A percentile compares a stretch with the other conserved stretches of the same genome.
phyloP scores from a whole-genome alignment of 2,329 filamentous ascomycete genomes.

The Alternaria sp. region DNA sequence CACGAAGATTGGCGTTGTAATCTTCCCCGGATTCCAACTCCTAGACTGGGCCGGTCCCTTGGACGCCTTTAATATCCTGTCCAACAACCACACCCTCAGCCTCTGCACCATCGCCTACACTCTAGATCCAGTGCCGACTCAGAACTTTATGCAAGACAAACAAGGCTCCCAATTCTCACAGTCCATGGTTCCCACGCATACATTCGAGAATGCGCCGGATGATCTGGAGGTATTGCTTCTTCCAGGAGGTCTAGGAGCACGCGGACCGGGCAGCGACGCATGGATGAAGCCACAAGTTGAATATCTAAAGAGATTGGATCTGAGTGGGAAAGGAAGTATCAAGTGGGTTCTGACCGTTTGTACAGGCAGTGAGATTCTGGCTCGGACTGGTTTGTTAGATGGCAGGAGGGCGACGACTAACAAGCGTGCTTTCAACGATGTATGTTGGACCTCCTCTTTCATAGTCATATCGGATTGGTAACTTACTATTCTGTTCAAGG shows the following conservation, averaged over 20 bases:
- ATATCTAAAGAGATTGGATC: slow-evolving; percentile 58
- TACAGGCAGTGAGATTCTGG: slow-evolving; percentile 68
- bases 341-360: slow-evolving; percentile 71
- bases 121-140: slow-evolving; percentile 47
- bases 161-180: slow-evolving; percentile 45
- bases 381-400: slow-evolving; percentile 67
- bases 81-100: slow-evolving; percentile 32
- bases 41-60: slow-evolving; percentile 56
- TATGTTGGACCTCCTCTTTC: neutral
- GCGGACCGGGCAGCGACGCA: slow-evolving; percentile 38
- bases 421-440: slow-evolving; percentile 63
- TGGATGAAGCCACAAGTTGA: slow-evolving; percentile 51
- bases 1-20: slow-evolving; percentile 42
- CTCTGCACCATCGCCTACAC: slow-evolving; percentile 47
- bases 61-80: slow-evolving; percentile 55
- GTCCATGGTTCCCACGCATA: slow-evolving; percentile 60
- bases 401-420: slow-evolving; percentile 71
- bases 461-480: neutral
- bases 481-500: slow-evolving; percentile 25
- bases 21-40: slow-evolving; percentile 51
- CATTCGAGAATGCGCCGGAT: slow-evolving; percentile 60
- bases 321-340: slow-evolving; percentile 52
- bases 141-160: slow-evolving; percentile 16
- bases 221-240: slow-evolving; percentile 70
- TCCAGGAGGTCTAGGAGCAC: slow-evolving; percentile 66